Conservation (phyloP, 106 monocot genomes). For the Chionographis japonica region DNA sequence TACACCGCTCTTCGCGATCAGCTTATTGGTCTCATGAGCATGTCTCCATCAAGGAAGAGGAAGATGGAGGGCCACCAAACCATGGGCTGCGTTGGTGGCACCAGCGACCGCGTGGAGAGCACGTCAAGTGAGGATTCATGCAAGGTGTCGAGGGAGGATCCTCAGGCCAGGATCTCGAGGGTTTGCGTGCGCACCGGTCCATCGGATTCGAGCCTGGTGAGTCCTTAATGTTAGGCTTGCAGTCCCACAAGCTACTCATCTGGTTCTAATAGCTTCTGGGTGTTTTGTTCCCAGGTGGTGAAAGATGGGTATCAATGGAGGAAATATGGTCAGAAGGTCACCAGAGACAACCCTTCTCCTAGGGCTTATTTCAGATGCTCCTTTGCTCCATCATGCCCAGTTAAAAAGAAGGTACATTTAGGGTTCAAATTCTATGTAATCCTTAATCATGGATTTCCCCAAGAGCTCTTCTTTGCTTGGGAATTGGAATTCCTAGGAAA, state of each 20-base stretch:
- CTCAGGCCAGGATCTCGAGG: constrained; percentile 14
- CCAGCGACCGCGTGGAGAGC: background rate
- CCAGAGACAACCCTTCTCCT: constrained; percentile 23
- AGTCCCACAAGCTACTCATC: background rate
- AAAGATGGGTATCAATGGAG: constrained; percentile 24
- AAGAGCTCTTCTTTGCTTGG: too few species aligned
- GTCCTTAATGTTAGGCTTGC: background rate
- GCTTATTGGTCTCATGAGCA: background rate
- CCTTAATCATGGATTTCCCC: background rate
- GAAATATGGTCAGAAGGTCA: constrained; percentile 26
- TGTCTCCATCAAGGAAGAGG: constrained; percentile 2
- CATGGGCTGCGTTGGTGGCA: background rate
- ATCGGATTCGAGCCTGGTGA: constrained; percentile 22
- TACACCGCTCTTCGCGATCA: background rate
- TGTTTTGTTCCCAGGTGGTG: background rate
- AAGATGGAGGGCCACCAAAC: background rate
- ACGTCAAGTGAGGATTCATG: background rate
- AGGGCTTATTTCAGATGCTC: constrained; percentile 26
- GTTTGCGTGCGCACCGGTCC: constrained; percentile 18
- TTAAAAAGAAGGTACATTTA: constrained; percentile 19
- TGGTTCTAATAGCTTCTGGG: background rate
- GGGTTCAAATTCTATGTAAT: background rate
- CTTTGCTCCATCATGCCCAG: constrained; percentile 16
- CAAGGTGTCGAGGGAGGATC: constrained; percentile 21
- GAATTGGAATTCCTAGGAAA: too few species aligned